Evolutionary conservation across 805 yeast genomes (phyloP).

Genomic region (Lipomyces orientalis): DNA sequence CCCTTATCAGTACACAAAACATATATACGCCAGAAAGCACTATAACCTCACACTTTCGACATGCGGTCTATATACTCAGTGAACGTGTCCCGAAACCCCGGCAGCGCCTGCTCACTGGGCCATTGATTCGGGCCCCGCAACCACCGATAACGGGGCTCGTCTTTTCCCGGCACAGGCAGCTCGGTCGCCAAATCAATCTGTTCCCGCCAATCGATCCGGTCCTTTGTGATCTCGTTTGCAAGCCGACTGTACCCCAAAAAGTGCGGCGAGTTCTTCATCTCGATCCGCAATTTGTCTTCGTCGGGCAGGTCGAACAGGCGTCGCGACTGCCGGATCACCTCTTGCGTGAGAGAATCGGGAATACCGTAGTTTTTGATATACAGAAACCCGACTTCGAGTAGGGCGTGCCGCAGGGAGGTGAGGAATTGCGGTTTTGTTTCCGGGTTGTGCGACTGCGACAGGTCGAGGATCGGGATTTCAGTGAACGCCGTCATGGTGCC

Average conservation of each 20-base stretch:
- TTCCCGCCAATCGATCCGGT: conserved; percentile 62
- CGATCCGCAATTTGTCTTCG: conserved; percentile 53
- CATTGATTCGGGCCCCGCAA: conserved; percentile 32
- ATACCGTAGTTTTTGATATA: conserved; percentile 57
- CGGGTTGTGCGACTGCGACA: conserved; percentile 51
- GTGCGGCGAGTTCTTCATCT: conserved; percentile 62
- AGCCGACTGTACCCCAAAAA: conserved; percentile 63
- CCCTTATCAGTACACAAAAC: neutral
- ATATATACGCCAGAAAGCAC: too few species aligned
- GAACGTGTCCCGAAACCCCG: conserved; percentile 23
- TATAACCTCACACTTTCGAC: conserved; percentile 23
- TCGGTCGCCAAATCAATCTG: conserved; percentile 57
- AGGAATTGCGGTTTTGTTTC: conserved; percentile 53
- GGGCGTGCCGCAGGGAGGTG: conserved; percentile 49
- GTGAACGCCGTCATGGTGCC: conserved; percentile 19
- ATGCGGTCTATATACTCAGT: conserved; percentile 27
- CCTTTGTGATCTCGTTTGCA: conserved; percentile 64
- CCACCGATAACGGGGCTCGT: conserved; percentile 36
- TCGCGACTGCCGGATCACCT: conserved; percentile 50
- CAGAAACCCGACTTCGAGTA: conserved; percentile 63
- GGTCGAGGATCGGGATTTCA: conserved; percentile 54
- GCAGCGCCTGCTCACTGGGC: conserved; percentile 33
- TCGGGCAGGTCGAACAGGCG: conserved; percentile 56
- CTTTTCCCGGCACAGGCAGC: conserved; percentile 30
- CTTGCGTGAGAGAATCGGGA: conserved; percentile 48